These are phyloP conservation scores for Trapa incisa DNA, from an alignment of 345 rosid genomes.

Conservation along the genomic window DNA sequence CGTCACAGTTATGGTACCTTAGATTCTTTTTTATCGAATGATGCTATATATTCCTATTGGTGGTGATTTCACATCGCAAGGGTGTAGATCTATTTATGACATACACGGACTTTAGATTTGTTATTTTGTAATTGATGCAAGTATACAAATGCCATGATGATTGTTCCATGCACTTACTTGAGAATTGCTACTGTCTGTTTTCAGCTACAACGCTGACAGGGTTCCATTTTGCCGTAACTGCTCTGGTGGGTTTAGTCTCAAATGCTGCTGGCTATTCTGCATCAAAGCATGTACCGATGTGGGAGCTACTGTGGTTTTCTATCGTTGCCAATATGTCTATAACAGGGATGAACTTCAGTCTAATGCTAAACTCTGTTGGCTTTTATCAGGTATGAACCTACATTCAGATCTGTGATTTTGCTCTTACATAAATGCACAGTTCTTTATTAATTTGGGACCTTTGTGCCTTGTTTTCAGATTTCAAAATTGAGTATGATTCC, in stretches of 20 bases:
- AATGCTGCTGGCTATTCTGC: constrained; percentile 78
- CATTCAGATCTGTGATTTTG: not conserved
- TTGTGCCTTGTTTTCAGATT: constrained; percentile 28
- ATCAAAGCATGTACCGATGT: constrained; percentile 67
- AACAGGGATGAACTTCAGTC: constrained; percentile 83
- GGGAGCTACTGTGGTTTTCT: constrained; percentile 98
- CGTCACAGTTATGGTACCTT: not conserved
- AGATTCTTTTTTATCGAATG: not conserved
- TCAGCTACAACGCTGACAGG: constrained; percentile 87
- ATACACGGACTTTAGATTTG: not conserved
- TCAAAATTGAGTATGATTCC: constrained; percentile 97
- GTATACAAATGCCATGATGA: not conserved
- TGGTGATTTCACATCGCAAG: not conserved
- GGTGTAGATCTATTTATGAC: not conserved
- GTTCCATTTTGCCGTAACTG: constrained; percentile 81
- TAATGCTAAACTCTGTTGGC: constrained; percentile 92
- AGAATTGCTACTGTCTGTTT: not conserved
- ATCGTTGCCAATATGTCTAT: constrained; percentile 74
- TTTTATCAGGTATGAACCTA: constrained; percentile 53
- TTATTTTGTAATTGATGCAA: not conserved
- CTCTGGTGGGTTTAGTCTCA: constrained; percentile 70
- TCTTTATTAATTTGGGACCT: not conserved
- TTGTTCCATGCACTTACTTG: not conserved
- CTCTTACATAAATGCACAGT: not conserved
- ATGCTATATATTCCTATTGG: not conserved